These are phyloP conservation scores for Chaetomium strumarium DNA, from an alignment of 2,329 filamentous ascomycete genomes.

Conservation along the genomic window DNA sequence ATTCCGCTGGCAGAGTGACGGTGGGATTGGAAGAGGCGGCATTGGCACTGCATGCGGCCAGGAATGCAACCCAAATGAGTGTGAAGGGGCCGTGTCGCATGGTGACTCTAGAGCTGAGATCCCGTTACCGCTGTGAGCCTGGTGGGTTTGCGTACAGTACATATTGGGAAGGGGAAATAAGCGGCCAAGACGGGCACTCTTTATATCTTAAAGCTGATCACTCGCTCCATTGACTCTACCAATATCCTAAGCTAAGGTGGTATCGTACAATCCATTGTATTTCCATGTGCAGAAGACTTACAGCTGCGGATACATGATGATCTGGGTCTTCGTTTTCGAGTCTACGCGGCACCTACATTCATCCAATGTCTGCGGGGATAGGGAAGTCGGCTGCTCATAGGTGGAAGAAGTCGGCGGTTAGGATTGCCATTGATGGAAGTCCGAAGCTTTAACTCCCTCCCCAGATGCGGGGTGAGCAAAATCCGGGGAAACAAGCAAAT, in stretches of 20 bases:
- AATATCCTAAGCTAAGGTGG: too few species aligned
- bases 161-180: too few species aligned
- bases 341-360: too few species aligned
- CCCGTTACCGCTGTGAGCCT: background rate
- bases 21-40: background rate
- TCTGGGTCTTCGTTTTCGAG: too few species aligned
- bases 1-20: background rate
- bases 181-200: too few species aligned
- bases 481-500: background rate
- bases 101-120: background rate
- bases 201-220: too few species aligned
- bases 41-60: background rate
- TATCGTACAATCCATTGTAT: too few species aligned
- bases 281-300: too few species aligned
- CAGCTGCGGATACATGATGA: too few species aligned
- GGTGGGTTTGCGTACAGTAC: background rate
- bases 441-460: background rate
- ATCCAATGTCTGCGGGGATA: too few species aligned
- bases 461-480: background rate
- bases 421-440: background rate
- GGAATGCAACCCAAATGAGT: background rate
- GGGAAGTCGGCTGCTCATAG: background rate
- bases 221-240: too few species aligned
- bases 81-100: background rate
- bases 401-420: background rate